A percentile compares a stretch with the other conserved stretches of the same genome.
Conservation (phyloP, 768 basidiomycete genomes). For the Clavaria fumosa region DNA sequence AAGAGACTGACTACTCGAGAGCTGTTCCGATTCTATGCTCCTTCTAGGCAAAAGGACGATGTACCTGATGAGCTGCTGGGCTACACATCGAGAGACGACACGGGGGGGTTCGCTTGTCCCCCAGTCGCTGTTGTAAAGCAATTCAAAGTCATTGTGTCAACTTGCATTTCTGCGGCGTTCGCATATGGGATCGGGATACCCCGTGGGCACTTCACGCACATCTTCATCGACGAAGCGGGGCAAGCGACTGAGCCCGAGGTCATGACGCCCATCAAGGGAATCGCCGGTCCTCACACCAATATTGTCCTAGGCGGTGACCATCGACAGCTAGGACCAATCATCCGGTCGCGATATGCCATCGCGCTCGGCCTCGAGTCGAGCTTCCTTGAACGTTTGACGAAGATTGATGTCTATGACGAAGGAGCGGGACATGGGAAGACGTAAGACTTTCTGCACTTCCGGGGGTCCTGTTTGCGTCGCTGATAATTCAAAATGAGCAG, state of each 20-base stretch:
- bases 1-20: conserved; percentile 17
- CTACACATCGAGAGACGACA: conserved; percentile 20
- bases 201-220: conserved; percentile 48
- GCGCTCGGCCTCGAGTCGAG: conserved; percentile 42
- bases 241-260: conserved; percentile 59
- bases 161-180: conserved; percentile 48
- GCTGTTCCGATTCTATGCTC: conserved; percentile 43
- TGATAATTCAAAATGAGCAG: no score
- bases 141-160: conserved; percentile 45
- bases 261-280: conserved; percentile 46
- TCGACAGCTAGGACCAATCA: conserved; percentile 56
- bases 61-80: conserved; percentile 29
- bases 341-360: conserved; percentile 40
- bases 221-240: conserved; percentile 60
- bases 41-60: conserved; percentile 28
- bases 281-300: conserved; percentile 37
- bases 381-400: conserved; percentile 47
- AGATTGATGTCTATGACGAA: conserved; percentile 26
- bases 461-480: no score
- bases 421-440: conserved; percentile 18
- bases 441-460: conserved; percentile 10
- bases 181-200: conserved; percentile 39
- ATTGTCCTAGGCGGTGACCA: conserved; percentile 55
- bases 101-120: conserved; percentile 28
- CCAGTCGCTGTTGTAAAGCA: conserved; percentile 21